Evolutionary conservation across 345 rosid species (phyloP).

Genomic region (Erodium maritimum): DNA sequence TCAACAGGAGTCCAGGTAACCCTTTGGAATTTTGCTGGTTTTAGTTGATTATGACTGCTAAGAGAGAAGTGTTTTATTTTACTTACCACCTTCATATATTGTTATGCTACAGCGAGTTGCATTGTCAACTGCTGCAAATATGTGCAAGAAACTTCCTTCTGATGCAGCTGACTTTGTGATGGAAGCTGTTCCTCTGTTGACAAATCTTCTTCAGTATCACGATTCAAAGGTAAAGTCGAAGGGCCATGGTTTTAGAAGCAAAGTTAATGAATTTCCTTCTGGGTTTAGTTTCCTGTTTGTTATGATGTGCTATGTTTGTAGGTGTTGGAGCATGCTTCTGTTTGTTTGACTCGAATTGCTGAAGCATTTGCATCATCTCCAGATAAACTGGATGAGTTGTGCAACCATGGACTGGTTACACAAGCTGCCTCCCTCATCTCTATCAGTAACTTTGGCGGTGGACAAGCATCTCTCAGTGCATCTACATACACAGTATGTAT

Average conservation of each 20-base stretch:
- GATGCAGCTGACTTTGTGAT: conserved; percentile 99
- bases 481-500: conserved; percentile 80
- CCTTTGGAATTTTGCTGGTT: not conserved
- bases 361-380: conserved; percentile 89
- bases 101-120: conserved; percentile 67
- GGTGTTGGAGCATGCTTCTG: conserved; percentile 98
- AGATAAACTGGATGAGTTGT: conserved; percentile 81
- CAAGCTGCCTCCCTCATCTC: conserved; percentile 97
- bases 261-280: not conserved
- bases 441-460: conserved; percentile 83
- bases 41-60: not conserved
- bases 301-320: conserved; percentile 10
- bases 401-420: conserved; percentile 91
- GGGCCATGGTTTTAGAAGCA: not conserved
- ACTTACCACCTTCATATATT: not conserved
- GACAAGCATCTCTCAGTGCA: conserved; percentile 83
- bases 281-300: not conserved
- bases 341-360: conserved; percentile 93
- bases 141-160: conserved; percentile 99
- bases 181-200: conserved; percentile 98
- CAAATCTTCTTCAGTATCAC: conserved; percentile 94
- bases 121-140: conserved; percentile 95
- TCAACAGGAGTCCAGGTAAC: conserved; percentile 97
- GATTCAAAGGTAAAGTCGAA: conserved; percentile 60
- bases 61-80: not conserved